These are phyloP conservation scores for Teunomyces tritomae DNA, from an alignment of 805 yeast genomes.

Conservation along the genomic window DNA sequence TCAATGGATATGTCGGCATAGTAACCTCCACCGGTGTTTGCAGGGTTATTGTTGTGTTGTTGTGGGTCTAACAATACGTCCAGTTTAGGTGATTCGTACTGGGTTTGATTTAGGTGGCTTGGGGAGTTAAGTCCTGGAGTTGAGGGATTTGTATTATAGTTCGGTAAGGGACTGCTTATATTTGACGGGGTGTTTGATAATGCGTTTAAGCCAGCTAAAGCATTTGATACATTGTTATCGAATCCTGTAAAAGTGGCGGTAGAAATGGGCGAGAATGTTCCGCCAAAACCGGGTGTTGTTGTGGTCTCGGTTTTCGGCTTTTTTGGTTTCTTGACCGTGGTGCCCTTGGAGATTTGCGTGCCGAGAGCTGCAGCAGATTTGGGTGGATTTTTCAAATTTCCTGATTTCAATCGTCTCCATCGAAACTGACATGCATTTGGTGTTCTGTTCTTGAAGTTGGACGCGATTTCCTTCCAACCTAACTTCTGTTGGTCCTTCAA, in stretches of 20 bases:
- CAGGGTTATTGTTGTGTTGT: slow-evolving; percentile 23
- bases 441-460: slow-evolving; percentile 42
- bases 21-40: slow-evolving; percentile 39
- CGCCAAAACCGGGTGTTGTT: slow-evolving; percentile 19
- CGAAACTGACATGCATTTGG: slow-evolving; percentile 34
- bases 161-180: slow-evolving; percentile 26
- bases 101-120: slow-evolving; percentile 11
- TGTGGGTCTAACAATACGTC: slow-evolving; percentile 29
- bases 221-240: slow-evolving; percentile 39
- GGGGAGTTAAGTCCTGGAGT: slow-evolving; percentile 25
- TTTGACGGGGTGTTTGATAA: slow-evolving; percentile 33
- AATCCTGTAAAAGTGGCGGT: slow-evolving; percentile 39
- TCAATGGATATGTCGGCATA: slow-evolving; percentile 43
- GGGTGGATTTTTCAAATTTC: slow-evolving; percentile 44
- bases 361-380: slow-evolving; percentile 31
- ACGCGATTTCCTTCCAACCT: slow-evolving; percentile 48
- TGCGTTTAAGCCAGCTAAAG: slow-evolving; percentile 45
- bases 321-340: slow-evolving; percentile 9
- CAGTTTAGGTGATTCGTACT: slow-evolving; percentile 23
- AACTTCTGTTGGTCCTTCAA: slow-evolving; percentile 44
- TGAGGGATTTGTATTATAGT: slow-evolving; percentile 17
- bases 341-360: slow-evolving; percentile 9
- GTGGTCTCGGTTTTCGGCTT: slow-evolving; percentile 9
- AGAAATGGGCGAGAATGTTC: slow-evolving; percentile 34
- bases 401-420: slow-evolving; percentile 45